Percentiles rank a stretch among this genome's conserved stretches.
phyloP scores from a whole-genome alignment of 768 basidiomycete species.

The Lyophyllum semitale region DNA sequence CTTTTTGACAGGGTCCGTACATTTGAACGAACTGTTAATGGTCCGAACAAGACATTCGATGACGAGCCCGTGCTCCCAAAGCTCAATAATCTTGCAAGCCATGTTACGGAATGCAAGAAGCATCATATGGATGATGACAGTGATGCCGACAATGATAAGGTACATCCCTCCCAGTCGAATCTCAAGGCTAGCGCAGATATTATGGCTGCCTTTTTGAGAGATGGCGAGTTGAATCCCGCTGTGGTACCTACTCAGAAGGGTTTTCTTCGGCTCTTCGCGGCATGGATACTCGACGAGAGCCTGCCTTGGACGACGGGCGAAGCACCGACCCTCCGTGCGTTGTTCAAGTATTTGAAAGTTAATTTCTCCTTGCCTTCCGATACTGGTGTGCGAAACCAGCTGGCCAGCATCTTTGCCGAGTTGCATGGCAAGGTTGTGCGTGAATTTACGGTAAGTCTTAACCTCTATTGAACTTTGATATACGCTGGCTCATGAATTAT shows the following conservation, averaged over 20 bases:
- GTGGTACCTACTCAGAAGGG: constrained; percentile 23
- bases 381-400: too few relatives aligned
- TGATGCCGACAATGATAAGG: neutral
- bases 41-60: too few relatives aligned
- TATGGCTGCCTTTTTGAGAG: constrained; percentile 30
- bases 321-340: constrained; percentile 13
- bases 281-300: constrained; percentile 33
- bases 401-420: too few relatives aligned
- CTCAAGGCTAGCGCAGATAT: constrained; percentile 20
- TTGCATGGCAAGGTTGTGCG: too few relatives aligned
- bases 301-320: constrained; percentile 31
- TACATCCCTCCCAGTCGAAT: constrained; percentile 17
- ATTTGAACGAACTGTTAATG: too few relatives aligned
- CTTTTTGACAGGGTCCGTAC: too few relatives aligned
- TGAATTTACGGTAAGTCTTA: too few relatives aligned
- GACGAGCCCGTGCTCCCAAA: constrained; percentile 18
- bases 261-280: constrained; percentile 29
- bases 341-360: constrained; percentile 27
- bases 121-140: constrained; percentile 1
- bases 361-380: constrained; percentile 19
- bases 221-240: constrained; percentile 34
- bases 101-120: constrained; percentile 18
- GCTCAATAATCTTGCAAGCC: constrained; percentile 27
- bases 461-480: too few relatives aligned
- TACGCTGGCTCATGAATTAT: too few relatives aligned